A percentile compares a stretch with the other conserved stretches of the same genome.
These are phyloP conservation scores for Nicotiana tomentosiformis DNA, from an alignment of 257 asterid genomes.

Conservation along the genomic window DNA sequence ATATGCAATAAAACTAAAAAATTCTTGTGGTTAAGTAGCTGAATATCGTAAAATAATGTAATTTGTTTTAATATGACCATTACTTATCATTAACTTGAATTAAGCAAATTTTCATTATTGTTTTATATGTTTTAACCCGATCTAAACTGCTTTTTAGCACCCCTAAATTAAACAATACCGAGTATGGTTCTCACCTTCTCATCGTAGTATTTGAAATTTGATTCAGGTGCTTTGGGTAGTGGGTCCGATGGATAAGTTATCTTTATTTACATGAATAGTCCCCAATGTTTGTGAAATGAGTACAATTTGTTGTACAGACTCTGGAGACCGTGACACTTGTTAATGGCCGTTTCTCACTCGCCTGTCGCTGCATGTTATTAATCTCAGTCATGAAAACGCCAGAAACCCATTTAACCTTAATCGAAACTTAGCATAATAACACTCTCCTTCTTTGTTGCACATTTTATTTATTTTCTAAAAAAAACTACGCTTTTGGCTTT, in stretches of 20 bases:
- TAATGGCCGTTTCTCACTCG: not conserved
- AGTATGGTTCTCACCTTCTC: not conserved
- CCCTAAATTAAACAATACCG: not conserved
- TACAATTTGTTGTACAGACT: not conserved
- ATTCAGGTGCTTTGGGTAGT: too few relatives aligned
- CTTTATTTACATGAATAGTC: not conserved
- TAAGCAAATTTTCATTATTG: not conserved
- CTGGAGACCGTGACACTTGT: conserved; percentile 17
- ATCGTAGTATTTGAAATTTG: too few relatives aligned
- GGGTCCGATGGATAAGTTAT: not conserved
- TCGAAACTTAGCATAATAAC: not conserved
- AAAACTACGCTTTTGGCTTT: not conserved
- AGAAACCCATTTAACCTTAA: conserved; percentile 4
- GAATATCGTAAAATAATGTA: not conserved
- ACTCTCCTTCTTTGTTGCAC: not conserved
- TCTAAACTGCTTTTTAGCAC: not conserved
- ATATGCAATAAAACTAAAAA: too few relatives aligned
- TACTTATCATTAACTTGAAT: not conserved
- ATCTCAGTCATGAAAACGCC: not conserved
- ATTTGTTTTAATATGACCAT: too few relatives aligned
- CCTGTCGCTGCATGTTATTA: conserved; percentile 19
- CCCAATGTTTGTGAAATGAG: not conserved
- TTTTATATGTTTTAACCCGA: too few relatives aligned
- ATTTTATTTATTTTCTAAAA: not conserved
- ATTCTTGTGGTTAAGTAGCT: not conserved